Evolutionary conservation across 2,329 filamentous ascomycete species (phyloP), one percentile per base, ranked within the genome.

Genomic region (Neoascochyta sp.): DNA sequence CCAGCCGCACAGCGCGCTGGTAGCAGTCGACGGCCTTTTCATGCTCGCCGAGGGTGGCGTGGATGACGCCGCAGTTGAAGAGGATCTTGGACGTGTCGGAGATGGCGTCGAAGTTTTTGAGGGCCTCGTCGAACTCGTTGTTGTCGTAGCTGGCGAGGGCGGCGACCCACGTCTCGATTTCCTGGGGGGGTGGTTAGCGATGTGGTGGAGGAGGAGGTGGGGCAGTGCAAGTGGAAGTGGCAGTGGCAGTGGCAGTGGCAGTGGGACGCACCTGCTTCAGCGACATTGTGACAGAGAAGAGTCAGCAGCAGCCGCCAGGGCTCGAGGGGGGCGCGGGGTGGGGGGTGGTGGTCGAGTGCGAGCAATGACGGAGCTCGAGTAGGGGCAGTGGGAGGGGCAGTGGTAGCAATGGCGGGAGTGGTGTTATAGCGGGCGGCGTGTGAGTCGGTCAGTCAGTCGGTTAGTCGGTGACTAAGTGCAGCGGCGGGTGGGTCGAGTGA

Each of bases 131-230:
- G 66, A 94, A 96, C 58, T 98, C 87, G 68, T 95, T 94, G 68
- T 90, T 92, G 68, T 98, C 92, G 70, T 98, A 98, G 60, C 83
- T 82, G 52, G 73, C 80, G 32, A 98, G 79, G 65, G 92, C 92
- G 62, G 82, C 74, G 48, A 96, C 92, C 92, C 92, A 98, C 27
- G 87, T 94, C 70, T 96, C 90, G 66, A 98, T 98, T 83, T 98
- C 92, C 89, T 94, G 40, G n/a, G n/a, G n/a, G n/a, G n/a, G n/a
- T n/a, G n/a, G n/a, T n/a, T n/a, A n/a, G n/a, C n/a, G n/a, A n/a
- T n/a, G n/a, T n/a, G n/a, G n/a, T n/a, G 45, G 43, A 36, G 32
- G 25, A 34, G 32, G 38, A 20, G 7, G 24, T 26, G 29, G 29
- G 23, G 14, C 16, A 15, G 33, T 16, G 24, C 36, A 32, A 32